Percentiles rank a stretch among this genome's conserved stretches.
Evolutionary conservation across 441 rosid species (phyloP).

Genomic region (Pelargonium fulgidum): DNA sequence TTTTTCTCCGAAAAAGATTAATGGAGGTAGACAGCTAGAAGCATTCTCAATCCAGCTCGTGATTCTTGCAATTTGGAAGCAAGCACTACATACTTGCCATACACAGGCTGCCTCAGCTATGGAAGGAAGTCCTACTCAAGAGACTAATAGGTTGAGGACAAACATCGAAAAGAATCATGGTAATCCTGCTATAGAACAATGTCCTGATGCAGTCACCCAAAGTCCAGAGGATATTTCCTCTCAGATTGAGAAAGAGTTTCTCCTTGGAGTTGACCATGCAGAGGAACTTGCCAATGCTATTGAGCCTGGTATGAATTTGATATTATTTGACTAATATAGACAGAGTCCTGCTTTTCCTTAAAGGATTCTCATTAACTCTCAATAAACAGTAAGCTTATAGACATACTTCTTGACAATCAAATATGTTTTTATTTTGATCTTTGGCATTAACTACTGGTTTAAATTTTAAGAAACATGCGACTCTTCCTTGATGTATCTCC

Average conservation of each 20-base stretch:
- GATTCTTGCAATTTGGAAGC: constrained; percentile 92
- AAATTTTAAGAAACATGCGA: no score
- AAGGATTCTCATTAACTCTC: no score
- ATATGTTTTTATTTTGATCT: no score
- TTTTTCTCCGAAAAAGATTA: constrained; percentile 33
- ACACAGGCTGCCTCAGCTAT: constrained; percentile 80
- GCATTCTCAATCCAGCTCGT: constrained; percentile 92
- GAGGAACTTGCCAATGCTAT: constrained; percentile 73
- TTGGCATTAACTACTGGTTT: no score
- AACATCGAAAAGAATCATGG: constrained; percentile 44
- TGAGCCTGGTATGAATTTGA: constrained; percentile 51
- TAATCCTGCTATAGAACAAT: constrained; percentile 37
- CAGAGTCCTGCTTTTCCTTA: not conserved
- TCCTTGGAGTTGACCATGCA: constrained; percentile 69
- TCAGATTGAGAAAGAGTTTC: constrained; percentile 70
- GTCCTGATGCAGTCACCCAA: constrained; percentile 24
- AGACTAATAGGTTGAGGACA: constrained; percentile 38
- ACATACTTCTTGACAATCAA: no score
- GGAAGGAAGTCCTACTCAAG: constrained; percentile 72
- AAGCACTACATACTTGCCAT: constrained; percentile 84
- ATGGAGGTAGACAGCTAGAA: constrained; percentile 49
- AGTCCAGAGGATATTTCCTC: constrained; percentile 45
- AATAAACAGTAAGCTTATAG: no score
- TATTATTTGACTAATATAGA: not conserved
- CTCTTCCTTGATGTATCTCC: no score